phyloP scores from a whole-genome alignment of 192 early-diverging fungal genomes.

The Coemansia sp. region DNA sequence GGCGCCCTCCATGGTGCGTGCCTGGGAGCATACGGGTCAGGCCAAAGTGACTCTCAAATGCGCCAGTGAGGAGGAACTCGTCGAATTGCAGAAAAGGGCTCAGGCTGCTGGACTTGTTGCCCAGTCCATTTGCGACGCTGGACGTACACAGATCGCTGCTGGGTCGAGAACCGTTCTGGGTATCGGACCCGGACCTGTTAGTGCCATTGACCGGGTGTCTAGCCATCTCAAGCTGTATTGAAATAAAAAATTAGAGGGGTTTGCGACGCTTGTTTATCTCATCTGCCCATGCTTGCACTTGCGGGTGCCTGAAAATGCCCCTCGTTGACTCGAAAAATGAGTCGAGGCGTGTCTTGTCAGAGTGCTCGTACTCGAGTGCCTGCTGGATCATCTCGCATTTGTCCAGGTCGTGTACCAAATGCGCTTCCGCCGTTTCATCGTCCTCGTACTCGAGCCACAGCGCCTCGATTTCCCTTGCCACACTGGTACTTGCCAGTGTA shows the following conservation, averaged over 20 bases:
- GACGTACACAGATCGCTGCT: constrained; percentile 70
- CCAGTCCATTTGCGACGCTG: constrained; percentile 83
- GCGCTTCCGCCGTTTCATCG: constrained; percentile 66
- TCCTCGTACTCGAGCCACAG: constrained; percentile 90
- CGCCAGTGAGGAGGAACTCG: constrained; percentile 68
- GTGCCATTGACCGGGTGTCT: constrained; percentile 51
- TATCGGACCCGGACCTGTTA: constrained; percentile 79
- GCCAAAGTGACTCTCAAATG: constrained; percentile 85
- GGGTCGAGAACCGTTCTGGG: constrained; percentile 90
- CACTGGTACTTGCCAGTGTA: constrained; percentile 56
- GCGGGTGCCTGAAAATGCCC: constrained; percentile 81
- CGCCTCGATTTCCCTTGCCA: constrained; percentile 66
- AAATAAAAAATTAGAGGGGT: background rate
- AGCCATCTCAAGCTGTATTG: constrained; percentile 58
- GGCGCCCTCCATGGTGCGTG: constrained; percentile 46
- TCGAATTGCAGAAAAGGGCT: constrained; percentile 25
- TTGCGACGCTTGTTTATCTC: constrained; percentile 58
- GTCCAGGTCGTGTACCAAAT: constrained; percentile 86
- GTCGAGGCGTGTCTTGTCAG: constrained; percentile 61
- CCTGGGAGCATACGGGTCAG: constrained; percentile 79
- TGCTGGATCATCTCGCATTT: constrained; percentile 97
- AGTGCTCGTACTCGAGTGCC: constrained; percentile 86
- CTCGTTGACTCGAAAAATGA: constrained; percentile 78
- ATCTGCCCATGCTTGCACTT: constrained; percentile 78
- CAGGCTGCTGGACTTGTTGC: constrained; percentile 26